These are phyloP conservation scores for Saccharomyces jurei DNA, from an alignment of 805 yeast genomes.

Conservation along the genomic window DNA sequence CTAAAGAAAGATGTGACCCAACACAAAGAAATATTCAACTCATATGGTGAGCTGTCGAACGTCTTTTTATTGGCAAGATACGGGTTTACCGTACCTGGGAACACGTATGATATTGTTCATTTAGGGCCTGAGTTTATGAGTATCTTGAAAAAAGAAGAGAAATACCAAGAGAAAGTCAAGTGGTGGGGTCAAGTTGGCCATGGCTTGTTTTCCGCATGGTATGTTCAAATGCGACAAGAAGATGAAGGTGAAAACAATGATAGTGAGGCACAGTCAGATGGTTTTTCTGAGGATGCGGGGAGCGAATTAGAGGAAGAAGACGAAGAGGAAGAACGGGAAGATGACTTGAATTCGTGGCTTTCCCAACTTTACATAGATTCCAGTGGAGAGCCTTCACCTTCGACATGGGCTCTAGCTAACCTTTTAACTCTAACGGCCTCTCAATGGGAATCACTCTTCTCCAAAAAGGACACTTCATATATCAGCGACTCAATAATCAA, in stretches of 20 bases:
- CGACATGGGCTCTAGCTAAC: conserved; percentile 38
- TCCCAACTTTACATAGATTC: conserved; percentile 33
- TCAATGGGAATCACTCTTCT: conserved; percentile 14
- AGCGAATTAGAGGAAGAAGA: conserved; percentile 11
- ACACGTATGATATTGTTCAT: conserved; percentile 48
- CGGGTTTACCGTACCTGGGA: conserved; percentile 60
- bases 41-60: conserved; percentile 72
- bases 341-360: conserved; percentile 35
- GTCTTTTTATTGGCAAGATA: conserved; percentile 62
- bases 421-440: conserved; percentile 27
- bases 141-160: conserved; percentile 8
- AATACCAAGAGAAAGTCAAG: conserved; percentile 9
- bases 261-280: conserved; percentile 6
- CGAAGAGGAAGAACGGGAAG: conserved; percentile 12
- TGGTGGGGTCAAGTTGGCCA: conserved; percentile 23
- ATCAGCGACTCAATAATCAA: background rate
- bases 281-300: conserved; percentile 5
- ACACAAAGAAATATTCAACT: conserved; percentile 65
- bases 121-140: conserved; percentile 34
- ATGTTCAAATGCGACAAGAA: conserved; percentile 6
- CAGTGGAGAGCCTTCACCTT: conserved; percentile 39
- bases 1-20: conserved; percentile 36
- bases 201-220: conserved; percentile 12
- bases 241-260: conserved; percentile 3
- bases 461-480: background rate